Evolutionary conservation across 23 red algal species (phyloP).

Genomic region (Gracilariopsis chorda): DNA sequence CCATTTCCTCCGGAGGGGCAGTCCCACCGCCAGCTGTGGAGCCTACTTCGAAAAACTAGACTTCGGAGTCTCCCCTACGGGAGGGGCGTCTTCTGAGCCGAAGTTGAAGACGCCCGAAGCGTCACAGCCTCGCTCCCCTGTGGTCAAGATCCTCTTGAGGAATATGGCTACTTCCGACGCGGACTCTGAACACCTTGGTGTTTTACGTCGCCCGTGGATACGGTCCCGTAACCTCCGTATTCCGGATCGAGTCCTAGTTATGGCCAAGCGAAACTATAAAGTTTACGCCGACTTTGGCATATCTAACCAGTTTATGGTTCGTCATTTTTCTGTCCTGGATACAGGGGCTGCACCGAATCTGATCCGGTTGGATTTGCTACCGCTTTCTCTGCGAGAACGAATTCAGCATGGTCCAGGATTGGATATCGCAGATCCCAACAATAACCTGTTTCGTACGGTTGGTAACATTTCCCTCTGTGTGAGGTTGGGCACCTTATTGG

Average conservation of each 20-base stretch:
- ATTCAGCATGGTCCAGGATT: not conserved
- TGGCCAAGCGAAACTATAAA: slow-evolving; percentile 16
- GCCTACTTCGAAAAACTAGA: not conserved
- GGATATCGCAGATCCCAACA: not conserved
- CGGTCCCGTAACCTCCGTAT: not conserved
- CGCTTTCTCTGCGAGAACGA: not conserved
- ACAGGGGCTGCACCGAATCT: not conserved
- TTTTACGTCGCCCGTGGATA: not conserved
- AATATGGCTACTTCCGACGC: not conserved
- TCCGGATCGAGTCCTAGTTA: not conserved
- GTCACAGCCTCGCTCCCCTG: no score
- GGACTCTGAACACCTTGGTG: not conserved
- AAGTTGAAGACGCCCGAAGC: not conserved
- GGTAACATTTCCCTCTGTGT: not conserved
- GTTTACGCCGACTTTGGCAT: not conserved
- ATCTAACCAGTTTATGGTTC: not conserved
- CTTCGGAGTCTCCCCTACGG: not conserved
- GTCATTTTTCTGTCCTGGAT: not conserved
- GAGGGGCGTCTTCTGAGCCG: not conserved
- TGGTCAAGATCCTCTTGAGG: not conserved
- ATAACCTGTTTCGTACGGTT: not conserved
- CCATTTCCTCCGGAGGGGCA: no score
- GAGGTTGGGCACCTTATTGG: not conserved
- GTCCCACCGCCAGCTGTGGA: not conserved
- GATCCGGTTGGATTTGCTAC: not conserved